Evolutionary conservation across 805 yeast genomes (phyloP).

Genomic region (Lipomyces sp.): DNA sequence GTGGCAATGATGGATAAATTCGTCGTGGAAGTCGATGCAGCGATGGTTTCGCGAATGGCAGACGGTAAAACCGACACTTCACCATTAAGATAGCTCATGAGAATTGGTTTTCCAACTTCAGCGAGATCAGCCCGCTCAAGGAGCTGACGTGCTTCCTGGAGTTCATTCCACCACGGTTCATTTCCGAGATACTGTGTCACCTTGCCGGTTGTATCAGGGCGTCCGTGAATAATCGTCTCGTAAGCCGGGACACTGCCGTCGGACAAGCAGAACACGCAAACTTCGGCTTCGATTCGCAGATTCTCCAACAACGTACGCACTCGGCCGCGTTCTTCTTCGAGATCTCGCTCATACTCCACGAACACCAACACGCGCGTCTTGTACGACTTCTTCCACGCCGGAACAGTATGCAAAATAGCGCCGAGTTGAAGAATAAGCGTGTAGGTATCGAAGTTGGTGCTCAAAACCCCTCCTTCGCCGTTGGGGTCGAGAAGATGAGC

Average conservation of each 20-base stretch:
- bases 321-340: constrained; percentile 64
- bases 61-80: constrained; percentile 19
- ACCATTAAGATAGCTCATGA: constrained; percentile 24
- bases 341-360: constrained; percentile 73
- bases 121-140: constrained; percentile 24
- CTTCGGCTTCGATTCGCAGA: constrained; percentile 79
- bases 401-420: constrained; percentile 87
- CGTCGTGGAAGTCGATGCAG: constrained; percentile 5
- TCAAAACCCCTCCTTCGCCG: constrained; percentile 62
- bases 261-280: constrained; percentile 67
- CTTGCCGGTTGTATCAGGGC: constrained; percentile 42
- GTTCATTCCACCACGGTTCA: constrained; percentile 86
- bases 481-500: constrained; percentile 66
- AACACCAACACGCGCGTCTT: constrained; percentile 77
- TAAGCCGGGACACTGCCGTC: constrained; percentile 58
- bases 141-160: constrained; percentile 54
- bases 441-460: constrained; percentile 94
- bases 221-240: constrained; percentile 74
- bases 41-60: constrained; percentile 13
- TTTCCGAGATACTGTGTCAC: constrained; percentile 51
- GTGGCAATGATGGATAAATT: constrained; percentile 4
- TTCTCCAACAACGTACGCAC: constrained; percentile 62
- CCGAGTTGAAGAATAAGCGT: constrained; percentile 91
- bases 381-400: constrained; percentile 83
- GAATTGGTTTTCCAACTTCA: constrained; percentile 25